Percentiles rank a stretch among this genome's conserved stretches.
These are phyloP conservation scores for Pharnaceum exiguum DNA, from an alignment of 148 eudicot genomes.

Conservation along the genomic window DNA sequence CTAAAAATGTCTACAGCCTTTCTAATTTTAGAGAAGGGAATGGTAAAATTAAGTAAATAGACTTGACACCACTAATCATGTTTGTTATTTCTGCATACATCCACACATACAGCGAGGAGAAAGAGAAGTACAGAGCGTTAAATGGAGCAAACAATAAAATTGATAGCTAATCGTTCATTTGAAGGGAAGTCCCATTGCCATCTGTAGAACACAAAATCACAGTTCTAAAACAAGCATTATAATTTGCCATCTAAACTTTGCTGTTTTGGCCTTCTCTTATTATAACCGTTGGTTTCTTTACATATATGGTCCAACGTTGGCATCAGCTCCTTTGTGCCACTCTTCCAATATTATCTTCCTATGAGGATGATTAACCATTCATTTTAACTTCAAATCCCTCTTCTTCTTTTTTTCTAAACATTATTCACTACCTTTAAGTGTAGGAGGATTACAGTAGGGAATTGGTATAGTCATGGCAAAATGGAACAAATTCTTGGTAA, in stretches of 20 bases:
- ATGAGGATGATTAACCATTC: not conserved
- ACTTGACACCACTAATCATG: constrained; percentile 12
- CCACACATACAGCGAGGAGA: constrained; percentile 1
- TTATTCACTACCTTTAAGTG: not conserved
- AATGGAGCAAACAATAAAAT: not conserved
- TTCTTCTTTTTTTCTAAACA: not conserved
- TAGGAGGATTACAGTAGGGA: not conserved
- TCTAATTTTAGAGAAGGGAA: constrained; percentile 9
- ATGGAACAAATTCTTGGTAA: constrained; percentile 1
- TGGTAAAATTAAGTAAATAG: not conserved
- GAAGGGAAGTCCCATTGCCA: too few species aligned
- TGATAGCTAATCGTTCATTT: not conserved
- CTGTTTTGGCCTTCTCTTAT: too few species aligned
- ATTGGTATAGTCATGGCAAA: constrained; percentile 14
- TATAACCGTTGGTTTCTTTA: too few species aligned
- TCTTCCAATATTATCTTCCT: not conserved
- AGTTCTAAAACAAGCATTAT: too few species aligned
- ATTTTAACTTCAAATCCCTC: not conserved
- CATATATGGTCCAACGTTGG: not conserved
- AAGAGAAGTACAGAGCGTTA: not conserved
- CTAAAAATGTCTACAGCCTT: not conserved
- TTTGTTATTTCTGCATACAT: not conserved
- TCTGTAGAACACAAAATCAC: too few species aligned
- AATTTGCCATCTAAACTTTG: too few species aligned
- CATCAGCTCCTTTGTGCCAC: constrained; percentile 2